A percentile compares a stretch with the other conserved stretches of the same genome.
Evolutionary conservation across 768 basidiomycete genomes (phyloP).

Genomic region (Auriscalpium orientale): DNA sequence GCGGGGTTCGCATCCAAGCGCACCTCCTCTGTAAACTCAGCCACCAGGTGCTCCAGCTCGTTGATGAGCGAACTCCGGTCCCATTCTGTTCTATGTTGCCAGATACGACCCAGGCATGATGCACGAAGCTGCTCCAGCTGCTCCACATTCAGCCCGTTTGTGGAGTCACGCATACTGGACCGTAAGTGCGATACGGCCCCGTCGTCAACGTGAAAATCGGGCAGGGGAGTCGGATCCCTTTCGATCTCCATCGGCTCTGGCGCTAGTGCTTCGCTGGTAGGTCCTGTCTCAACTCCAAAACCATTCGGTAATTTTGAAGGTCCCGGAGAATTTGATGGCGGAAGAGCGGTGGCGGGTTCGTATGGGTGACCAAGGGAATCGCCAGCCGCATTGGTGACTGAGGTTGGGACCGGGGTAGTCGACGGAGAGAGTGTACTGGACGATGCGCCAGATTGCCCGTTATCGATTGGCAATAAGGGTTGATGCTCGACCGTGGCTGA

Average conservation of each 20-base stretch:
- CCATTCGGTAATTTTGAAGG: background rate
- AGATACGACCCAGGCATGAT: slow-evolving; percentile 69
- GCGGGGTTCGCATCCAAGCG: slow-evolving; percentile 16
- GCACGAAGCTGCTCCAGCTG: slow-evolving; percentile 93
- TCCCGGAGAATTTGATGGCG: background rate
- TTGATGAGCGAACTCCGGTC: slow-evolving; percentile 59
- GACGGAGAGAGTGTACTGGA: background rate
- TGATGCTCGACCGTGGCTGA: background rate
- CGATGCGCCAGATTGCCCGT: background rate
- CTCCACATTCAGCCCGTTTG: slow-evolving; percentile 65
- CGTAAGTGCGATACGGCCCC: slow-evolving; percentile 41
- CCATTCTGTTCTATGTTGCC: slow-evolving; percentile 80
- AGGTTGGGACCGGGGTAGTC: background rate
- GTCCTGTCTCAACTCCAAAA: background rate
- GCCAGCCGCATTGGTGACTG: background rate
- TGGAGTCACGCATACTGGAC: slow-evolving; percentile 42
- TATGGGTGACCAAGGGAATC: background rate
- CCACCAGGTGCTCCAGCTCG: slow-evolving; percentile 50
- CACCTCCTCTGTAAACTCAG: slow-evolving; percentile 63
- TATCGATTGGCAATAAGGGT: background rate
- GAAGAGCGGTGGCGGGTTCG: background rate
- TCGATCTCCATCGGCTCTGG: slow-evolving; percentile 43
- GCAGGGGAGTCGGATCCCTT: slow-evolving; percentile 61
- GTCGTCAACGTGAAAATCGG: slow-evolving; percentile 67
- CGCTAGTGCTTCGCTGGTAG: background rate